phyloP scores from a whole-genome alignment of 2,329 filamentous ascomycete species.

The Ophiocordyceps camponoti-saundersi region DNA sequence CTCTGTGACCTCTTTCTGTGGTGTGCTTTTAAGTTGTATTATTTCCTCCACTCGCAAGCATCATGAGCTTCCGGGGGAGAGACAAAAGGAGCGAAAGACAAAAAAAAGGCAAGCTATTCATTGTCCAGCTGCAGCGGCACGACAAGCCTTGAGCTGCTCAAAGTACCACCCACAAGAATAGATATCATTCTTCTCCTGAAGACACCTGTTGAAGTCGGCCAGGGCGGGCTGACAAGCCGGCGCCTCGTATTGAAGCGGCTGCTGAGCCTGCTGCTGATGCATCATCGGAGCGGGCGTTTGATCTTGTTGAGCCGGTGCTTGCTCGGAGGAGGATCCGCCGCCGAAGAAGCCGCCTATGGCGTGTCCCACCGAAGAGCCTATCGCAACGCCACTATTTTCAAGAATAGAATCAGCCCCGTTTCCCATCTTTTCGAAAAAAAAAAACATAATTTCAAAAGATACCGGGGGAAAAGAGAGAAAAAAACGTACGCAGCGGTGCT shows the following conservation, averaged over 20 bases:
- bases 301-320: slow-evolving; percentile 27
- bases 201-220: slow-evolving; percentile 68
- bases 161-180: slow-evolving; percentile 96
- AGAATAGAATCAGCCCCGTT: too few relatives aligned
- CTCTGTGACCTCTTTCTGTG: too few relatives aligned
- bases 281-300: slow-evolving; percentile 15
- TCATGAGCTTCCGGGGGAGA: slow-evolving; percentile 1
- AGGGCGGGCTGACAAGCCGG: neutral
- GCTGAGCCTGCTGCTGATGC: slow-evolving; percentile 22
- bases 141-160: slow-evolving; percentile 88
- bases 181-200: slow-evolving; percentile 91
- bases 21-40: too few relatives aligned
- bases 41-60: neutral
- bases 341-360: slow-evolving; percentile 80
- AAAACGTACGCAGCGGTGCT: slow-evolving; percentile 82
- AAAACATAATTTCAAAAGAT: neutral
- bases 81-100: neutral
- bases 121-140: slow-evolving; percentile 58
- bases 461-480: neutral
- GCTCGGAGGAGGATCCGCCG: slow-evolving; percentile 41
- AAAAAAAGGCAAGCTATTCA: slow-evolving; percentile 18
- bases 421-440: too few relatives aligned
- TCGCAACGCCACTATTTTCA: slow-evolving; percentile 86
- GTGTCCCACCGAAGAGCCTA: slow-evolving; percentile 90
- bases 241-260: slow-evolving; percentile 34